These are phyloP conservation scores for Pseudozyma sp. DNA, from an alignment of 1,284 basidiomycete species.

Conservation along the genomic window DNA sequence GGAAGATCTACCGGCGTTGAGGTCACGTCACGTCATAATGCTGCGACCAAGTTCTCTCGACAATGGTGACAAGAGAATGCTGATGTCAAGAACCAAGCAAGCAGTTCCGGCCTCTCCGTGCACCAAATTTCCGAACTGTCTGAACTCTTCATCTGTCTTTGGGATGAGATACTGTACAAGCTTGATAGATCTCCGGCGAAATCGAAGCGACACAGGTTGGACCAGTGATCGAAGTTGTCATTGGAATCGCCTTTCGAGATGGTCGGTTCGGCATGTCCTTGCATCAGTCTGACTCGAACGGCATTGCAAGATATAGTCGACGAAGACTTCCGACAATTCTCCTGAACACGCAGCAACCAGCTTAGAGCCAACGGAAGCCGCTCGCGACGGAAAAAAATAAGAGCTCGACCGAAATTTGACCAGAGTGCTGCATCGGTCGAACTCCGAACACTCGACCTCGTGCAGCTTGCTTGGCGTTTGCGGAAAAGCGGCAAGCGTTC, in stretches of 20 bases:
- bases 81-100: neutral
- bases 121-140: neutral
- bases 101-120: no score
- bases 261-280: no score
- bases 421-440: conserved; percentile 34
- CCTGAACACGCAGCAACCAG: neutral
- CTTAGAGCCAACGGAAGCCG: no score
- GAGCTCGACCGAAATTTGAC: neutral
- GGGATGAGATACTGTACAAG: no score
- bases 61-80: neutral
- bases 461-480: conserved; percentile 10
- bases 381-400: neutral
- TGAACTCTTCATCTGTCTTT: neutral
- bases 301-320: no score
- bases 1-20: conserved; percentile 20
- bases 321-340: neutral
- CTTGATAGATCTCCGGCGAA: no score
- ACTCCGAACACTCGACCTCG: conserved; percentile 20
- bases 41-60: neutral
- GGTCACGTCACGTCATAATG: conserved; percentile 15
- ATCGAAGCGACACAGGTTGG: no score
- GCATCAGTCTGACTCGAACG: no score
- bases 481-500: neutral
- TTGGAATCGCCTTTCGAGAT: no score
- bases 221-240: no score